These are phyloP conservation scores for Chrysanthemum makinoi DNA, from an alignment of 129 eudicot species.

Conservation along the genomic window DNA sequence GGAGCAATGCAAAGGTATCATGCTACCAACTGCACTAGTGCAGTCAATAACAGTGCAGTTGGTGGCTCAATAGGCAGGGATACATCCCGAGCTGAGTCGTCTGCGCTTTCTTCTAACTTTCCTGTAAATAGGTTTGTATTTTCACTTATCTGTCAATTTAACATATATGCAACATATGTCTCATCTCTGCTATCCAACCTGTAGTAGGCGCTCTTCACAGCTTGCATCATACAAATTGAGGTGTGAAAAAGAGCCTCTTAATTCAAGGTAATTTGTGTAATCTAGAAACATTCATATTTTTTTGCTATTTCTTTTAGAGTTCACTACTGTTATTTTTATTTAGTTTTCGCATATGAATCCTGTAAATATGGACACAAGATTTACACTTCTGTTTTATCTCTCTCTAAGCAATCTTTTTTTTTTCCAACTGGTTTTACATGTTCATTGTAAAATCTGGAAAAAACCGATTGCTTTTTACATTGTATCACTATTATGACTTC, in stretches of 20 bases:
- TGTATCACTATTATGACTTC: neutral
- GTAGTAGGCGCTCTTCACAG: constrained; percentile 65
- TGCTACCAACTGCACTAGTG: constrained; percentile 91
- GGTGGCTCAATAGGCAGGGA: constrained; percentile 78
- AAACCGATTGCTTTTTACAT: neutral
- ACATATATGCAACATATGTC: neutral
- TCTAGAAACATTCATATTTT: neutral
- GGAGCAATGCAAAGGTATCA: constrained; percentile 99
- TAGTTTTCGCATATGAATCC: neutral
- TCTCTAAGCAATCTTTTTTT: neutral
- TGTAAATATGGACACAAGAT: neutral
- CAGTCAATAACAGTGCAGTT: constrained; percentile 80
- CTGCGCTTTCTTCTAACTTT: constrained; percentile 59
- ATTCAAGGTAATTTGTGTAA: constrained; percentile 65
- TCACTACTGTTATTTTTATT: neutral
- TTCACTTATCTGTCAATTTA: neutral
- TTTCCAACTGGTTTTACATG: neutral
- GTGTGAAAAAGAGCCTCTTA: constrained; percentile 91
- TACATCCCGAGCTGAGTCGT: constrained; percentile 65
- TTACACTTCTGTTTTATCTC: neutral
- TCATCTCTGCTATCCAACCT: neutral
- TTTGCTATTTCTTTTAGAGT: neutral
- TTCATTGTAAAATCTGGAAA: neutral
- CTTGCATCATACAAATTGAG: constrained; percentile 73
- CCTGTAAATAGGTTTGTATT: constrained; percentile 47